These are phyloP conservation scores for Coniochaeta sp. DNA, from an alignment of 2,329 filamentous ascomycete genomes.

Conservation along the genomic window DNA sequence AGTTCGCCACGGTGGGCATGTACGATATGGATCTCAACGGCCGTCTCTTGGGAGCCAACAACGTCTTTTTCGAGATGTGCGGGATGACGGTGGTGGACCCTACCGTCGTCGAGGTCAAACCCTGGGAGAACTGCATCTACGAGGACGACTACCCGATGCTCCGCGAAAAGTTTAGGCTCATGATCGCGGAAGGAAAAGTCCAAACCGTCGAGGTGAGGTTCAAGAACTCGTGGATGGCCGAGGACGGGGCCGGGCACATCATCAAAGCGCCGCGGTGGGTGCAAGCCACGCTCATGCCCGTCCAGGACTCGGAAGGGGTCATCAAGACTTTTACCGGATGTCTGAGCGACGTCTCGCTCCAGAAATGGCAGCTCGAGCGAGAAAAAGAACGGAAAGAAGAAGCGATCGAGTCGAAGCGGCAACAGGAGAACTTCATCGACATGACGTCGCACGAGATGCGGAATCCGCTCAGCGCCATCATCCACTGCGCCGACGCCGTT, in stretches of 20 bases:
- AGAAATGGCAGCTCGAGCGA: constrained; percentile 42
- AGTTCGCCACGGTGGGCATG: constrained; percentile 47
- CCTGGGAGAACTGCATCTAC: constrained; percentile 36
- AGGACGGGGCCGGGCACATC: constrained; percentile 34
- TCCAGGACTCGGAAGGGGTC: constrained; percentile 34
- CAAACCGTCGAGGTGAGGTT: constrained; percentile 41
- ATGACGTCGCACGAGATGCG: constrained; percentile 68
- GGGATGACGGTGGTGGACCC: constrained; percentile 37
- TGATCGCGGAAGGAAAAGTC: constrained; percentile 31
- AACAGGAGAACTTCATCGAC: constrained; percentile 78
- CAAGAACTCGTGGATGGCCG: constrained; percentile 35
- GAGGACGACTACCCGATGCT: constrained; percentile 35
- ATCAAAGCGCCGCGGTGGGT: constrained; percentile 39
- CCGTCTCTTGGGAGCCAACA: constrained; percentile 41
- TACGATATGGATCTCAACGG: constrained; percentile 45
- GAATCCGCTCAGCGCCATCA: constrained; percentile 64
- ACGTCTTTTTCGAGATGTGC: constrained; percentile 45
- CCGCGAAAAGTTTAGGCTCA: constrained; percentile 27
- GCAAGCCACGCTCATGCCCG: constrained; percentile 41
- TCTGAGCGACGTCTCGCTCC: constrained; percentile 39
- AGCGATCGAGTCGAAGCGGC: constrained; percentile 51
- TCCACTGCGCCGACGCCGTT: constrained; percentile 69
- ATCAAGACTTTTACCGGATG: constrained; percentile 43
- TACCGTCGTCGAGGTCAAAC: constrained; percentile 26
- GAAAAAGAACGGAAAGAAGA: constrained; percentile 44